Evolutionary conservation across 768 basidiomycete genomes (phyloP).

Genomic region (Kwoniella dendrophila): DNA sequence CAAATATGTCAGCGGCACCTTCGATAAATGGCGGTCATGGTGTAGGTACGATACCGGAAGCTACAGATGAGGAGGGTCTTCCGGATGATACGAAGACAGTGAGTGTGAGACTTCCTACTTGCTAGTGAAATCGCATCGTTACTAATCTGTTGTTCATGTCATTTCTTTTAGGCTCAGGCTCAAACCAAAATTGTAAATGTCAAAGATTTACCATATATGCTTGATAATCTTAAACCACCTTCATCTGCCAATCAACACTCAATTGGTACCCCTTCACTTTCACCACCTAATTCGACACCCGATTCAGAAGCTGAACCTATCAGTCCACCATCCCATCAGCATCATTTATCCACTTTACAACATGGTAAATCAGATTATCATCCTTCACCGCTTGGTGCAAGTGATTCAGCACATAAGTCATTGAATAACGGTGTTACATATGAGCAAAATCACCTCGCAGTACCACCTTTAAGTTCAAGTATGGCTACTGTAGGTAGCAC

Average conservation of each 20-base stretch:
- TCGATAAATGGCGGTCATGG: slow-evolving; percentile 12
- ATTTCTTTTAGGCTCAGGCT: background rate
- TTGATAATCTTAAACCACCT: slow-evolving; percentile 17
- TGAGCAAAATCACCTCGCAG: background rate
- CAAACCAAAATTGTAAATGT: slow-evolving; percentile 28
- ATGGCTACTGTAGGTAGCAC: slow-evolving; percentile 10
- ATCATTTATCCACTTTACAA: slow-evolving; percentile 7
- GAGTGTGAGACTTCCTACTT: background rate
- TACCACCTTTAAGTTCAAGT: slow-evolving; percentile 15
- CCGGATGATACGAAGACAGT: slow-evolving; percentile 25
- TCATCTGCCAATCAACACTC: slow-evolving; percentile 10
- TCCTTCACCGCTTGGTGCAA: slow-evolving; percentile 26
- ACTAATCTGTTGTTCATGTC: background rate
- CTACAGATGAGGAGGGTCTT: slow-evolving; percentile 23
- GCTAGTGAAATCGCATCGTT: background rate
- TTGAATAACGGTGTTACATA: slow-evolving; percentile 19
- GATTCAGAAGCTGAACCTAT: slow-evolving; percentile 33
- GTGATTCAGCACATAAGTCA: slow-evolving; percentile 16
- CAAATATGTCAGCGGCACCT: slow-evolving; percentile 8
- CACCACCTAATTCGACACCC: slow-evolving; percentile 30
- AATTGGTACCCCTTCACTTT: slow-evolving; percentile 25
- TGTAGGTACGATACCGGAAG: slow-evolving; percentile 19
- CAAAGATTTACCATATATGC: slow-evolving; percentile 35
- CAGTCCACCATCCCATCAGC: slow-evolving; percentile 17
- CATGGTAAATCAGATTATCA: slow-evolving; percentile 14